A percentile compares a stretch with the other conserved stretches of the same genome.
These are phyloP conservation scores for Lathyrus tuberosus DNA, from an alignment of 306 rosid genomes.

Conservation along the genomic window DNA sequence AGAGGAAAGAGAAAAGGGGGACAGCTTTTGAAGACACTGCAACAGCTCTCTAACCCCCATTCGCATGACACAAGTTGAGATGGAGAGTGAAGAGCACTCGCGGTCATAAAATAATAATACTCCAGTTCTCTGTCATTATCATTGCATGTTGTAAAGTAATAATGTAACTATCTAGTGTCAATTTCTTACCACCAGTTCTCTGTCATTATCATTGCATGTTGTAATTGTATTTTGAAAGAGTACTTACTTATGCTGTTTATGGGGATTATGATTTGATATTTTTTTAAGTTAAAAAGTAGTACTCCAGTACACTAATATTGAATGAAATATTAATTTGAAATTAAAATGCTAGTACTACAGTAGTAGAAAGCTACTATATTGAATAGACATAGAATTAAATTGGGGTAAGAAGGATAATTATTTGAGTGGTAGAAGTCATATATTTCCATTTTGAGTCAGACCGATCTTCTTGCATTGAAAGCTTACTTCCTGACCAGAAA, in stretches of 20 bases:
- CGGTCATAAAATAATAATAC: neutral
- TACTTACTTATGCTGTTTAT: constrained; percentile 4
- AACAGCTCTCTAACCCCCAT: constrained; percentile 8
- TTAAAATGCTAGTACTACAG: neutral
- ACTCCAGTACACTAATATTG: no score
- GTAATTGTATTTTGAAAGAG: constrained; percentile 3
- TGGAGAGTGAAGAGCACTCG: neutral
- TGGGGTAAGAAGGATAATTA: neutral
- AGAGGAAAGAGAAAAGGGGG: constrained; percentile 82
- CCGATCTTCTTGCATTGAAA: constrained; percentile 24
- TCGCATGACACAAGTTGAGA: constrained; percentile 6
- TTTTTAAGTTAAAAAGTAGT: no score
- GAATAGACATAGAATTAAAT: neutral
- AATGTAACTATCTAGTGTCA: neutral
- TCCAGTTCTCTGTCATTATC: no score
- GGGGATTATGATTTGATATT: neutral
- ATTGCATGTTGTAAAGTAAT: neutral
- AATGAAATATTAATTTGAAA: neutral
- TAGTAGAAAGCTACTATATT: no score
- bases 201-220: neutral
- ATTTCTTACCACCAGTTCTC: neutral
- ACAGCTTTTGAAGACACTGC: constrained; percentile 63
- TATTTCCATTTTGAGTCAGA: constrained; percentile 16
- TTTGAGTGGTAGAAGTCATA: neutral
- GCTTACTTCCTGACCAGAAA: constrained; percentile 10